phyloP scores from a whole-genome alignment of 768 basidiomycete species.

The Amanita phalloides region DNA sequence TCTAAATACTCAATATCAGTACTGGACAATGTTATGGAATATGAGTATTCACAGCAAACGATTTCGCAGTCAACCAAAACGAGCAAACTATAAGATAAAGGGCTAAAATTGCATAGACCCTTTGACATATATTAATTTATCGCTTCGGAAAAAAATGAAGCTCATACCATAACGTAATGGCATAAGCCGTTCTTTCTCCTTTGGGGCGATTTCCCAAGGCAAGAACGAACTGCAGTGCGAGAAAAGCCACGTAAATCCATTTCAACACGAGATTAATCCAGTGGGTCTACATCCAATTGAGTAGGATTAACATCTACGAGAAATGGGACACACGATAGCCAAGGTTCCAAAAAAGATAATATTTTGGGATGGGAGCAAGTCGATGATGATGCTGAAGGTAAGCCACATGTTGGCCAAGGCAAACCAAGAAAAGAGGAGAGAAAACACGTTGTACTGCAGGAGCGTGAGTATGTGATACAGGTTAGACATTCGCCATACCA shows the following conservation, averaged over 20 bases:
- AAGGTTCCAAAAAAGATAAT: conserved; percentile 65
- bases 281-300: conserved; percentile 47
- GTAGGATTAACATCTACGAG: background rate
- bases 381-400: conserved; percentile 93
- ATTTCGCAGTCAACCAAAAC: conserved; percentile 68
- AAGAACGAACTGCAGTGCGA: conserved; percentile 62
- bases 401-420: conserved; percentile 88
- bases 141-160: background rate
- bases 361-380: conserved; percentile 51
- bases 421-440: conserved; percentile 88
- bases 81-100: conserved; percentile 84
- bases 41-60: conserved; percentile 51
- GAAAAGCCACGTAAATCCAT: conserved; percentile 81
- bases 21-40: background rate
- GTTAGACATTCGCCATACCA: conserved; percentile 39
- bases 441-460: conserved; percentile 71
- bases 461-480: background rate
- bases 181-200: conserved; percentile 70
- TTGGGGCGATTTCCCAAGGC: conserved; percentile 77
- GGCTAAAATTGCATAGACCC: conserved; percentile 79
- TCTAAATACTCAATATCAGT: conserved; percentile 19
- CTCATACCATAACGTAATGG: conserved; percentile 56
- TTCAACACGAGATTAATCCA: conserved; percentile 79
- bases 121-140: conserved; percentile 12
- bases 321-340: conserved; percentile 40